Conservation (phyloP, 768 basidiomycete species). For the Galerina marginata region DNA sequence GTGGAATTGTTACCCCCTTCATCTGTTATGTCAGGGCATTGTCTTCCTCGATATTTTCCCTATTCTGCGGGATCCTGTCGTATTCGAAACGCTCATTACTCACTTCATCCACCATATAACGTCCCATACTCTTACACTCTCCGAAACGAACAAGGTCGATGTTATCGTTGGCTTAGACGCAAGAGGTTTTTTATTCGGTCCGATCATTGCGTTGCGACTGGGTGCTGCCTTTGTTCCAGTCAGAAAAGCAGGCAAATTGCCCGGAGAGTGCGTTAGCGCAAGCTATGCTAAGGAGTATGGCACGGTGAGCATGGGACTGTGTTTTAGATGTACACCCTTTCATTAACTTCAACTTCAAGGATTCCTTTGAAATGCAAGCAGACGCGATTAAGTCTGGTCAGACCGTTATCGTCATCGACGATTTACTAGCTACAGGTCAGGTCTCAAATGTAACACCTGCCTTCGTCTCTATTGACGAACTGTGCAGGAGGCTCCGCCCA, state of each 20-base stretch:
- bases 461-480: background rate
- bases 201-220: slow-evolving; percentile 86
- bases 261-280: slow-evolving; percentile 77
- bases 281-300: slow-evolving; percentile 95
- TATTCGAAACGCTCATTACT: slow-evolving; percentile 90
- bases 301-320: slow-evolving; percentile 49
- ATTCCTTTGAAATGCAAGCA: slow-evolving; percentile 95
- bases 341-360: slow-evolving; percentile 47
- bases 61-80: slow-evolving; percentile 81
- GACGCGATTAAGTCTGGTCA: slow-evolving; percentile 84
- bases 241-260: slow-evolving; percentile 93
- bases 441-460: background rate
- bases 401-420: slow-evolving; percentile 88
- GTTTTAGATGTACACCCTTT: background rate
- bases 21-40: slow-evolving; percentile 65
- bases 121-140: slow-evolving; percentile 70
- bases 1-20: background rate
- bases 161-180: slow-evolving; percentile 96
- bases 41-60: slow-evolving; percentile 96
- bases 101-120: slow-evolving; percentile 87
- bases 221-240: slow-evolving; percentile 97
- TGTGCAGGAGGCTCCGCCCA: slow-evolving; percentile 85
- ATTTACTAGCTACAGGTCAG: slow-evolving; percentile 93
- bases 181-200: slow-evolving; percentile 93
- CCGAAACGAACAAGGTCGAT: slow-evolving; percentile 75